phyloP scores from a whole-genome alignment of 441 rosid species.

The Bruguiera hainesii region DNA sequence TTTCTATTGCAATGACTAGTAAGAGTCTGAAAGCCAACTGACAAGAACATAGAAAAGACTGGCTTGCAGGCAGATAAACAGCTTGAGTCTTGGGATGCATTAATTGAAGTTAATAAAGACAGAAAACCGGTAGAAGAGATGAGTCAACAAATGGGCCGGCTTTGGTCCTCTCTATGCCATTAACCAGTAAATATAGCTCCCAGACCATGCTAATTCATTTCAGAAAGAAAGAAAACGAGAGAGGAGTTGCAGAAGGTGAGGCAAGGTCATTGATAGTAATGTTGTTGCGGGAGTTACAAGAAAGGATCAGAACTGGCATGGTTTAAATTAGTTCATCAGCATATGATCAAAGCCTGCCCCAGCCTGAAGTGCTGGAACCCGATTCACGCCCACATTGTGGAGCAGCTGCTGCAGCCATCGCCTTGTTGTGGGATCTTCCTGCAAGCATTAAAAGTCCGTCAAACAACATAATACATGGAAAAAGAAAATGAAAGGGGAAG shows the following conservation, averaged over 20 bases:
- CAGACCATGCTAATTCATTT: not conserved
- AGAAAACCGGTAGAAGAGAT: too few species aligned
- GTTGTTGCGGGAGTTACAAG: not conserved
- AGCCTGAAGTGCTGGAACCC: constrained; percentile 67
- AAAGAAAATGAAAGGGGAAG: too few species aligned
- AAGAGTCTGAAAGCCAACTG: too few species aligned
- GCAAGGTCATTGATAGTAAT: not conserved
- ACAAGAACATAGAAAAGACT: too few species aligned
- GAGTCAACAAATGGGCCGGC: not conserved
- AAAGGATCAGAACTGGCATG: not conserved
- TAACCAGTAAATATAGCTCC: not conserved
- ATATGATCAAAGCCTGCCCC: constrained; percentile 88
- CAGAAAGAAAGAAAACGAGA: not conserved
- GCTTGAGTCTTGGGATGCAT: too few species aligned
- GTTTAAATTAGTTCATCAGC: constrained; percentile 51
- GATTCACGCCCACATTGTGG: constrained; percentile 72
- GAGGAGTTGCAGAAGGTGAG: not conserved
- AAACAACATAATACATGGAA: too few species aligned
- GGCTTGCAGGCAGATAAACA: too few species aligned
- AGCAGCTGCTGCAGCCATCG: constrained; percentile 98
- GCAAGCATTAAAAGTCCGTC: constrained; percentile 15
- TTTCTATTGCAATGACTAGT: too few species aligned
- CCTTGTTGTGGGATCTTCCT: constrained; percentile 97
- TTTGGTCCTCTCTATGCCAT: not conserved
- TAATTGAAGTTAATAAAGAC: too few species aligned